phyloP scores from a whole-genome alignment of 2,329 filamentous ascomycete genomes.

The Macroventuria anomochaeta region DNA sequence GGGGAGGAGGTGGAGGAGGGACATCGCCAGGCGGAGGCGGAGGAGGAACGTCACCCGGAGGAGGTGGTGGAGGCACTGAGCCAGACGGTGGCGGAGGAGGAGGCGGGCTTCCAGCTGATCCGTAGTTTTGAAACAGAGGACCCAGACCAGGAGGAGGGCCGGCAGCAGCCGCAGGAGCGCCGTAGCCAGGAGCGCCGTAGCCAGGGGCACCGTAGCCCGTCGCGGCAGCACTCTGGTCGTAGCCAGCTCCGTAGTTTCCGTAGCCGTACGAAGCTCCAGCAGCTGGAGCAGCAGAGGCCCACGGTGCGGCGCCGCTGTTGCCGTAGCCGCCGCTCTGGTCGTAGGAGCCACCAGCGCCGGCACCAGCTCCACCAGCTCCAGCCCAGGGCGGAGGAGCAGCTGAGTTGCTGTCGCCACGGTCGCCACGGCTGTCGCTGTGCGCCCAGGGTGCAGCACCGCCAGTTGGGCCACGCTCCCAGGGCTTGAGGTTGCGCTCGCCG shows the following conservation, averaged over 20 bases:
- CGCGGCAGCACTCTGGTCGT: constrained; percentile 36
- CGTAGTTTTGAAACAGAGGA: constrained; percentile 72
- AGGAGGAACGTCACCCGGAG: constrained; percentile 59
- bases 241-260: constrained; percentile 39
- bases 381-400: constrained; percentile 52
- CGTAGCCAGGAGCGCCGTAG: constrained; percentile 52
- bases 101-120: constrained; percentile 61
- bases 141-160: constrained; percentile 62
- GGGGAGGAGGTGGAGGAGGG: constrained; percentile 60
- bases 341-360: constrained; percentile 31
- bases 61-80: constrained; percentile 66
- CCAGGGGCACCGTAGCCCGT: constrained; percentile 44
- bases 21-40: constrained; percentile 66
- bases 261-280: constrained; percentile 54
- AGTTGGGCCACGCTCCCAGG: constrained; percentile 87
- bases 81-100: constrained; percentile 67
- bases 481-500: constrained; percentile 69
- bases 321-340: constrained; percentile 35
- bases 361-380: constrained; percentile 42
- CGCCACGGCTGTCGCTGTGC: constrained; percentile 53
- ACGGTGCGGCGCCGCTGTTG: constrained; percentile 44
- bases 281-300: constrained; percentile 50
- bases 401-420: constrained; percentile 47
- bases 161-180: constrained; percentile 52
- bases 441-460: constrained; percentile 84